A percentile compares a stretch with the other conserved stretches of the same genome.
phyloP scores from a whole-genome alignment of 768 basidiomycete species.

The Paxillus involutus region DNA sequence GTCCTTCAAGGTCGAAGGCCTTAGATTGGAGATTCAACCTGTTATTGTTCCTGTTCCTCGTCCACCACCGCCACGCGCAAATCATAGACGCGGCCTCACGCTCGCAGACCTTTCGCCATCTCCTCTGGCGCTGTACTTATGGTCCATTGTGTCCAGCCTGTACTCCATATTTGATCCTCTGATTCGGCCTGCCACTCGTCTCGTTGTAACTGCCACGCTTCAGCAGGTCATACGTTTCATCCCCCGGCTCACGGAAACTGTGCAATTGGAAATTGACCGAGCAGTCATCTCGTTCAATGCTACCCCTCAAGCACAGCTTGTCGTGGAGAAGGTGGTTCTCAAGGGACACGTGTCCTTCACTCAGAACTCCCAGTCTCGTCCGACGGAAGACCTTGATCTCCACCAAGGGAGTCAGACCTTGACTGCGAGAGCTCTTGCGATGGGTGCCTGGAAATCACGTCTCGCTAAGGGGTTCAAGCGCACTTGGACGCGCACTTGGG shows the following conservation, averaged over 20 bases:
- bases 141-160: slow-evolving; percentile 33
- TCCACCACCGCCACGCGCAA: slow-evolving; percentile 17
- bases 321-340: slow-evolving; percentile 49
- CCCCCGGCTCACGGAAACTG: slow-evolving; percentile 64
- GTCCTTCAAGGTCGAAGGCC: slow-evolving; percentile 62
- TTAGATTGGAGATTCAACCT: slow-evolving; percentile 49
- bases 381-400: slow-evolving; percentile 7
- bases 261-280: slow-evolving; percentile 66
- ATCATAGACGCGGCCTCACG: slow-evolving; percentile 44
- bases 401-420: slow-evolving; percentile 14
- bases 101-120: slow-evolving; percentile 36
- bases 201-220: slow-evolving; percentile 51
- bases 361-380: slow-evolving; percentile 40
- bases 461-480: slow-evolving; percentile 59
- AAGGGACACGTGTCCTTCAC: slow-evolving; percentile 56
- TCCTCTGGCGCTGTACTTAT: slow-evolving; percentile 33
- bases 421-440: slow-evolving; percentile 39
- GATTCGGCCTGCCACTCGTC: slow-evolving; percentile 60
- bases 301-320: slow-evolving; percentile 51
- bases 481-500: slow-evolving; percentile 69
- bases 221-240: slow-evolving; percentile 62
- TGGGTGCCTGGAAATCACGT: slow-evolving; percentile 65
- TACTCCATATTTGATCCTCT: slow-evolving; percentile 55
- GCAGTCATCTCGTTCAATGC: slow-evolving; percentile 52
- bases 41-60: slow-evolving; percentile 13